A percentile compares a stretch with the other conserved stretches of the same genome.
These are phyloP conservation scores for Astragalus glycyphyllos DNA, from an alignment of 306 rosid species.

Conservation along the genomic window DNA sequence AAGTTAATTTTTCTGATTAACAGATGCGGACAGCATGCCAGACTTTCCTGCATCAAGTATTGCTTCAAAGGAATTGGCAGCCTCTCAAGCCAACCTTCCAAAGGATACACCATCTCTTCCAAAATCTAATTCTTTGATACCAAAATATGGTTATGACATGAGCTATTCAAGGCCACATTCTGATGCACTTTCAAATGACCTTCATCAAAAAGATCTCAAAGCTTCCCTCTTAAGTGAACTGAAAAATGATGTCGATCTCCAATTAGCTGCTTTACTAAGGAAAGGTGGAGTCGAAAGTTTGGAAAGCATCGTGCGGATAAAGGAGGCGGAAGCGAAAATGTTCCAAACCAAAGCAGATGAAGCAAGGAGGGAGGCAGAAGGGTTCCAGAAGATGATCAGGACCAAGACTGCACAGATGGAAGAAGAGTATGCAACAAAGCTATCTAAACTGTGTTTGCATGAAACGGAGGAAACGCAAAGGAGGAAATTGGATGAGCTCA, in stretches of 20 bases:
- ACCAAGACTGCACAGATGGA: slow-evolving; percentile 72
- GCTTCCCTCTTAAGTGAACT: slow-evolving; percentile 60
- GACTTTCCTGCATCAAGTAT: slow-evolving; percentile 62
- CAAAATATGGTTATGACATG: slow-evolving; percentile 59
- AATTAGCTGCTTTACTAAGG: slow-evolving; percentile 62
- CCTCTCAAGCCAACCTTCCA: slow-evolving; percentile 56
- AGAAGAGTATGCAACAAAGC: slow-evolving; percentile 75
- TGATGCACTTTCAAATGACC: slow-evolving; percentile 58
- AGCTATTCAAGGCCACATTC: slow-evolving; percentile 64
- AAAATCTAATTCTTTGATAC: slow-evolving; percentile 57
- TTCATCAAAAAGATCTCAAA: slow-evolving; percentile 68
- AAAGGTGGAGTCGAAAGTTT: slow-evolving; percentile 78
- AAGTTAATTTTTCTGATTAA: slow-evolving; percentile 28
- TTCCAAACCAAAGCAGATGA: slow-evolving; percentile 94
- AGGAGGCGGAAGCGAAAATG: slow-evolving; percentile 96
- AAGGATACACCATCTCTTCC: slow-evolving; percentile 67
- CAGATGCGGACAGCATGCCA: slow-evolving; percentile 63
- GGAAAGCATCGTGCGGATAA: slow-evolving; percentile 87
- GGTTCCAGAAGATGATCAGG: slow-evolving; percentile 63
- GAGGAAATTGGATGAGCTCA: slow-evolving; percentile 86
- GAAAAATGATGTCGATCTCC: slow-evolving; percentile 65
- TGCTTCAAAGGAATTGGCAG: slow-evolving; percentile 59
- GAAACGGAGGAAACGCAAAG: slow-evolving; percentile 75
- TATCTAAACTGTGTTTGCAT: slow-evolving; percentile 67
- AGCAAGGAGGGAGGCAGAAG: slow-evolving; percentile 91